phyloP scores from a whole-genome alignment of 2,329 filamentous ascomycete species.

The Macrophomina phaseolina region DNA sequence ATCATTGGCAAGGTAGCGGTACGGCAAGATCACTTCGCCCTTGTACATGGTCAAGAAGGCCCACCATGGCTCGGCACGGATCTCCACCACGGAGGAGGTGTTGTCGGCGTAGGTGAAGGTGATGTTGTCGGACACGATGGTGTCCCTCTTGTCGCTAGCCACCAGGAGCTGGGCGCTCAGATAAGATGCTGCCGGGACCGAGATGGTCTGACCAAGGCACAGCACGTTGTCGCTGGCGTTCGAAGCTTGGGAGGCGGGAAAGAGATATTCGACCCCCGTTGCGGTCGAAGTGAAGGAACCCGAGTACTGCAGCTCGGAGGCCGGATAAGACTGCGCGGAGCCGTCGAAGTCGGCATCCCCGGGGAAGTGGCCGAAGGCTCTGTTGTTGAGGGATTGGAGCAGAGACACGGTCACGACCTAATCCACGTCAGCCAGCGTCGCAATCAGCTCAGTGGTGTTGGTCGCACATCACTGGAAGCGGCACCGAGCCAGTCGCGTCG shows the following conservation, averaged over 20 bases:
- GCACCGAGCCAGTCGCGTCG: not conserved
- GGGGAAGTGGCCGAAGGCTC: conserved; percentile 52
- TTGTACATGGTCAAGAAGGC: conserved; percentile 53
- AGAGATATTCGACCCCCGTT: conserved; percentile 51
- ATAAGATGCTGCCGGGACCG: conserved; percentile 41
- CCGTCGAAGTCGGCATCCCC: conserved; percentile 55
- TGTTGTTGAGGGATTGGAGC: conserved; percentile 53
- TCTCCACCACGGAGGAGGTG: conserved; percentile 47
- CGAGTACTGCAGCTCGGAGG: conserved; percentile 37
- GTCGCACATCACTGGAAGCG: conserved; percentile 4
- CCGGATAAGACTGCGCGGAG: conserved; percentile 51
- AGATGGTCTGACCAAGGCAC: conserved; percentile 49
- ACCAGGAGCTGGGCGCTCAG: conserved; percentile 54
- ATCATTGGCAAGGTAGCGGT: conserved; percentile 46
- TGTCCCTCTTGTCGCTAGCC: conserved; percentile 48
- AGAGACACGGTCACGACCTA: conserved; percentile 38
- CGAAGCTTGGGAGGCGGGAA: conserved; percentile 47
- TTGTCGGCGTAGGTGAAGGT: conserved; percentile 53
- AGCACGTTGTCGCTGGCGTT: conserved; percentile 50
- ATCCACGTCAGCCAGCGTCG: not conserved
- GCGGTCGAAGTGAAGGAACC: conserved; percentile 47
- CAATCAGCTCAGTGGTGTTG: no score
- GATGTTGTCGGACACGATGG: conserved; percentile 49
- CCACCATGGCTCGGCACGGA: conserved; percentile 54
- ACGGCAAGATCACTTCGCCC: conserved; percentile 49